Conservation (phyloP, 2,329 filamentous ascomycete genomes). For the Torrubiellomyces zombiae region DNA sequence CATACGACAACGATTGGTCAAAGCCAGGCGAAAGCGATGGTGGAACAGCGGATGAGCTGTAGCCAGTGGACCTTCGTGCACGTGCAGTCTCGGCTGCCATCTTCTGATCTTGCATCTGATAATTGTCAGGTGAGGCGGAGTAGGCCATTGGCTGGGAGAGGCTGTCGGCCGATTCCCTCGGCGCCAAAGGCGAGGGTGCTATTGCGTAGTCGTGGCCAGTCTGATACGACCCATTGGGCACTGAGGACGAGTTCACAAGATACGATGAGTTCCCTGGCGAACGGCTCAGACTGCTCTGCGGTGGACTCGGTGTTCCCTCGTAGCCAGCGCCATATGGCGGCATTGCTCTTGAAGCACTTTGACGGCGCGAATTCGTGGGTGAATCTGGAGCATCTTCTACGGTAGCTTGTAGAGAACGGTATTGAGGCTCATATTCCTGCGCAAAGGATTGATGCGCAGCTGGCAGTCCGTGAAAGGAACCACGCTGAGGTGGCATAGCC, state of each 20-base stretch:
- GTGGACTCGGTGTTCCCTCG: slow-evolving; percentile 22
- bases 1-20: slow-evolving; percentile 36
- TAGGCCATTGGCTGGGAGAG: too few species aligned
- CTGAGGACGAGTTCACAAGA: slow-evolving; percentile 9
- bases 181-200: slow-evolving; percentile 14
- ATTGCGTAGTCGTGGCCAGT: slow-evolving; percentile 5
- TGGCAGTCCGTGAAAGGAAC: slow-evolving; percentile 1
- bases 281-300: slow-evolving; percentile 25
- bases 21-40: slow-evolving; percentile 44
- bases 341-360: slow-evolving; percentile 9
- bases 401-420: slow-evolving; percentile 41
- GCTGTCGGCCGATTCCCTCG: slow-evolving; percentile 19
- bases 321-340: slow-evolving; percentile 22
- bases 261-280: slow-evolving; percentile 14
- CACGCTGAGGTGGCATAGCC: too few species aligned
- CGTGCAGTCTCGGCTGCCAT: slow-evolving; percentile 18
- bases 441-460: slow-evolving; percentile 2
- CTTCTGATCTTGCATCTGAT: too few species aligned
- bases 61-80: slow-evolving; percentile 16
- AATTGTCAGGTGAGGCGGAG: too few species aligned
- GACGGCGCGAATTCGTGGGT: slow-evolving; percentile 14
- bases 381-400: slow-evolving; percentile 49
- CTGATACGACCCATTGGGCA: slow-evolving; percentile 10
- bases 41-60: slow-evolving; percentile 32
- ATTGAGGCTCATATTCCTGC: slow-evolving; percentile 29